Evolutionary conservation across 2,329 filamentous ascomycete species (phyloP), one percentile per base, ranked within the genome.

Genomic region (Pyricularia pennisetigena): DNA sequence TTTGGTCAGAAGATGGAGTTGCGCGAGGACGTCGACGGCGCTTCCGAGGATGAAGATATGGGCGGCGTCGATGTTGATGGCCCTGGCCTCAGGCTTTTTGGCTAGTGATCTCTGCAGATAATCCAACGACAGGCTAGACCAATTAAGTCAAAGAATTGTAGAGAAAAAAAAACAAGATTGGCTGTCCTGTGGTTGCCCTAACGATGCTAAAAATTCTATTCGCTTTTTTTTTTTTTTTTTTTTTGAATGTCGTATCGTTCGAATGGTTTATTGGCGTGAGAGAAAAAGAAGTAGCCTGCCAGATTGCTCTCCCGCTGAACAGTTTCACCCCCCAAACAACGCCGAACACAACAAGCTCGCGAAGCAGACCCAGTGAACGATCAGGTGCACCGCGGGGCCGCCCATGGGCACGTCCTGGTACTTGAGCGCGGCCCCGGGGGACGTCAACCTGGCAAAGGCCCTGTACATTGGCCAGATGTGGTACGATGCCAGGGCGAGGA

Each of bases 1-100:
- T 86, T 94, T 71, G 91, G 91, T 0, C 88, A 90, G 74, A 89
- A 87, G 76, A 83, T 90, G 75, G 81, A 84, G 72, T 79, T 93
- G 68, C 82, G 64, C 26, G 69, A 66, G 10, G 69, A 54, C 14
- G 69, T 57, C 20, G 65, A 70, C 3, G 70, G 54, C 7, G 69
- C 64, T 32, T 62, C 66, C 16, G 66, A 67, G 9, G 66, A 67
- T n/a, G 67, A 68, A 20, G 83, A 83, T 70, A 81, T 82, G 74
- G 82, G 80, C n/a, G 79, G 76, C 16, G 80, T 78, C 6, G 82
- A 82, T 69, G 80, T 82, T 20, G 85, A 86, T 70, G 85, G 84
- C 71, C 81, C 81, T 32, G 83, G 82, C 0, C 74, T 88, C 63
- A 80, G 81, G 72, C 73, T 88, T 69, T 88, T 88, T 73, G 80